Percentiles rank a stretch among this genome's conserved stretches.
These are phyloP conservation scores for Globisporangium irregulare DNA, from an alignment of 352 stramenopile genomes.

Conservation along the genomic window DNA sequence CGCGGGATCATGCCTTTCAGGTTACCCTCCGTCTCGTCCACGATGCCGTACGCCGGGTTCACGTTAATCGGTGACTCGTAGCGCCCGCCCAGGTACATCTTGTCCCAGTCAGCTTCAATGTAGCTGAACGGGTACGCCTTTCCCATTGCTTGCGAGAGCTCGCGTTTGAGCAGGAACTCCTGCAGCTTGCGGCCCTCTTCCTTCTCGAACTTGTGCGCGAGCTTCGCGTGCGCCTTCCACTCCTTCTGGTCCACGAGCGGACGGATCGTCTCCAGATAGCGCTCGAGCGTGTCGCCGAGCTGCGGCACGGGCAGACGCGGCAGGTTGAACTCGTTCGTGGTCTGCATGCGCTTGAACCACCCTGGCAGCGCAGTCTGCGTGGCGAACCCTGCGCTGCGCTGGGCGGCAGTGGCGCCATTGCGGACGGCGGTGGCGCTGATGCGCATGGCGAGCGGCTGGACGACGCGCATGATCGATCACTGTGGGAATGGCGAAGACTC, in stretches of 20 bases:
- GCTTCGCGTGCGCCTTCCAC: conserved; percentile 62
- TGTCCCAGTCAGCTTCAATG: conserved; percentile 91
- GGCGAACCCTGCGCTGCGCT: conserved; percentile 14
- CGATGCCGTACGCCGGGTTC: conserved; percentile 85
- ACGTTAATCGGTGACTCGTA: conserved; percentile 91
- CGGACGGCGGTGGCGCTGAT: neutral
- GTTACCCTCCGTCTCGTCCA: conserved; percentile 79
- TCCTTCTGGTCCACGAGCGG: conserved; percentile 68
- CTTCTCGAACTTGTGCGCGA: conserved; percentile 56
- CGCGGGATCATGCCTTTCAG: conserved; percentile 64
- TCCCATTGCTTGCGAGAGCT: conserved; percentile 73
- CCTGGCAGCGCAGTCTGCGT: conserved; percentile 32
- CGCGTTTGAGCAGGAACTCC: conserved; percentile 59
- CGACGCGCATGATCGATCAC: conserved; percentile 10
- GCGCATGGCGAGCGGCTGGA: conserved; percentile 11
- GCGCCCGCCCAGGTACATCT: conserved; percentile 89
- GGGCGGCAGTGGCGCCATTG: neutral
- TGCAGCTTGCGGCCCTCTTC: conserved; percentile 57
- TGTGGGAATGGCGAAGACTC: neutral
- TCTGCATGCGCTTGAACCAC: conserved; percentile 74
- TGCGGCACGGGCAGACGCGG: conserved; percentile 85
- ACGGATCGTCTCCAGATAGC: conserved; percentile 78
- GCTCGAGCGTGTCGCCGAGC: conserved; percentile 86
- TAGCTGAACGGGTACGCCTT: conserved; percentile 91
- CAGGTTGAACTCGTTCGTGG: conserved; percentile 77